Base-by-base conservation (phyloP, 345 rosid species). In the Boechera stricta region DNA sequence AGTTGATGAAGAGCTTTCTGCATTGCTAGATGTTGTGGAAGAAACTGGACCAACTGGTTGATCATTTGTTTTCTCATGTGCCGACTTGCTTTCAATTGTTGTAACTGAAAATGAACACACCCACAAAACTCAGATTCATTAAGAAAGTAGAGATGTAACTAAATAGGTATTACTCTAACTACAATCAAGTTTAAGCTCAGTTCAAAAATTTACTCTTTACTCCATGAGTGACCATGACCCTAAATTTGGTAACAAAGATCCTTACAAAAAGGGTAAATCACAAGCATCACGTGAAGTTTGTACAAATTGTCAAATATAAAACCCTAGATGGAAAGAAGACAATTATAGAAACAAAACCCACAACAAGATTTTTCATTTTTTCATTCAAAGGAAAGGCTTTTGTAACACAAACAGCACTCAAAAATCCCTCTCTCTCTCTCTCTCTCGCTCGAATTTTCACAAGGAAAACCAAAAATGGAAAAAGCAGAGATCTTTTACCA, bases 1-100 rank as follows among this genome's bases (percentile, higher is more conserved):
- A 72, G 92, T 87, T 7, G 97, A 92, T 10, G 96, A 88, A 83
- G 84, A 89, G 78, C 95, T 94, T 73, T 84, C 98, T 38, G 92
- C 76, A 70, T 86, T 89, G 76, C 98, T 94, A 45, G 95, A 87
- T 56, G 95, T 88, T 29, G 98, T 87, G 21, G 97, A 87, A 45
- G 89, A 84, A 41, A 75, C 77, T 7, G 81, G 84, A 80, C 82
- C 86, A 60, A 78, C 64, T 21, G 91, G 97, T 64, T 92, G 97
- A 76, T 88, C 97, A 80, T 71, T 86, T 80, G 89, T 87, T 36
- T 87, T 82, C 75, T 88, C 97, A 76, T 83, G 89, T 7, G 82
- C 86, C 5, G 89, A 90, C 83, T 88, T 94, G 77, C 88, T 89
- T 51, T 89, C 97, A 72, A 85, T 67, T 80, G 82, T 80, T 29